These are phyloP conservation scores for Globisporangium polare DNA, from an alignment of 352 stramenopile species.

Conservation along the genomic window DNA sequence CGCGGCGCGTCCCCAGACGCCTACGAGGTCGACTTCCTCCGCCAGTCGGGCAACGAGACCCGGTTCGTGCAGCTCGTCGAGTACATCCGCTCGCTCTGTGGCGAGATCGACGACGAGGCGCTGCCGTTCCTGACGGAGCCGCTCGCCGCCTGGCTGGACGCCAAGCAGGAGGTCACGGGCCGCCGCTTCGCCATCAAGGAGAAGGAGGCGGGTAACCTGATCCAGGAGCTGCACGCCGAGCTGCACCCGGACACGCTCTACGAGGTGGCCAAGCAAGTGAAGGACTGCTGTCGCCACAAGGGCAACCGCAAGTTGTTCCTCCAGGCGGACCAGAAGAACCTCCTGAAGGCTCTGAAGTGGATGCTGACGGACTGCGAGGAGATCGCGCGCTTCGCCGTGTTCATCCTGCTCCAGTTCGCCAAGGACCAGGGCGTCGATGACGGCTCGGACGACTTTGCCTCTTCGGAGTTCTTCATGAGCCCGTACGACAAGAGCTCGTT, in stretches of 20 bases:
- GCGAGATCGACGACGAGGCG: slow-evolving; percentile 54
- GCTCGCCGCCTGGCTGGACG: slow-evolving; percentile 56
- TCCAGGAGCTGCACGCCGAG: slow-evolving; percentile 60
- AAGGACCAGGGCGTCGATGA: slow-evolving; percentile 30
- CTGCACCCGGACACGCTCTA: slow-evolving; percentile 58
- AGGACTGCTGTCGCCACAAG: slow-evolving; percentile 68
- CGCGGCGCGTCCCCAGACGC: slow-evolving; percentile 10
- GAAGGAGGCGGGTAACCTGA: slow-evolving; percentile 35
- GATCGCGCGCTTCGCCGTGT: slow-evolving; percentile 54
- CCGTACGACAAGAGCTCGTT: slow-evolving; percentile 63
- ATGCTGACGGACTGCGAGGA: slow-evolving; percentile 59
- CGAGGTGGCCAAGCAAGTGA: slow-evolving; percentile 56
- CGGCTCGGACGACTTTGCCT: slow-evolving; percentile 8
- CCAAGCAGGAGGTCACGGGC: slow-evolving; percentile 39
- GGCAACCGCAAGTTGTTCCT: slow-evolving; percentile 68
- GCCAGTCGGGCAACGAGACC: slow-evolving; percentile 44
- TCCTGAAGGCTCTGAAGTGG: slow-evolving; percentile 57
- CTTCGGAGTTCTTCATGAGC: slow-evolving; percentile 41
- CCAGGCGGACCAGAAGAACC: slow-evolving; percentile 29
- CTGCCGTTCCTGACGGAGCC: slow-evolving; percentile 47
- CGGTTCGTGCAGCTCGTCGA: slow-evolving; percentile 53
- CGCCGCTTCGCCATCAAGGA: slow-evolving; percentile 54
- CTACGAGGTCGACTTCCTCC: slow-evolving; percentile 63
- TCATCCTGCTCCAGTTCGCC: slow-evolving; percentile 59
- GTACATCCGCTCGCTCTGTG: slow-evolving; percentile 46